Evolutionary conservation across 2,329 filamentous ascomycete species (phyloP).

Genomic region (Dryadomyces quercus-mongolicae): DNA sequence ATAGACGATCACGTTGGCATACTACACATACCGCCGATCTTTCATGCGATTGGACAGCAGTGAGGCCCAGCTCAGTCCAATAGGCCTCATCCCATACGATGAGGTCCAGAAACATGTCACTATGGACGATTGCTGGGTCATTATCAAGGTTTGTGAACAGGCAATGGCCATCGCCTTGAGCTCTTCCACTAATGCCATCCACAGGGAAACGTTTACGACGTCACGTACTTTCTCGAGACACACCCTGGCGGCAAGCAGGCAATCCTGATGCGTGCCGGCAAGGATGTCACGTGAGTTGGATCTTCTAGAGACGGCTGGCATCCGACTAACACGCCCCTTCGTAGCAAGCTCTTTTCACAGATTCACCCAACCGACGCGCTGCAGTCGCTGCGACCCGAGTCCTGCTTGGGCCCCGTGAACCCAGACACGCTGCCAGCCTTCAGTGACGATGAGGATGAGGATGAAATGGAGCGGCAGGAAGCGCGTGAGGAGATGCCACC

Average conservation of each 20-base stretch:
- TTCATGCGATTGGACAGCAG: neutral
- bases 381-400: neutral
- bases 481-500: constrained; percentile 5
- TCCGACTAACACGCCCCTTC: neutral
- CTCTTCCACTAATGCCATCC: no score
- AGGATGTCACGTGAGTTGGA: constrained; percentile 3
- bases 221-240: constrained; percentile 70
- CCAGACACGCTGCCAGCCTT: neutral
- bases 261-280: constrained; percentile 5
- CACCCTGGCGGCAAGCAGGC: constrained; percentile 55
- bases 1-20: neutral
- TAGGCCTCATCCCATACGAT: constrained; percentile 1
- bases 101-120: constrained; percentile 6
- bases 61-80: no score
- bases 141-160: constrained; percentile 2
- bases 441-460: constrained; percentile 1
- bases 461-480: neutral
- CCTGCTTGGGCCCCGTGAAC: constrained; percentile 1
- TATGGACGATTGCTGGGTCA: constrained; percentile 5
- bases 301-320: neutral
- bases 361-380: constrained; percentile 4
- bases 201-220: constrained; percentile 54
- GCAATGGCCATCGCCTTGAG: no score
- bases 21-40: neutral
- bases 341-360: constrained; percentile 4